Evolutionary conservation across 768 basidiomycete genomes (phyloP).

Genomic region (Coprinopsis sp.): DNA sequence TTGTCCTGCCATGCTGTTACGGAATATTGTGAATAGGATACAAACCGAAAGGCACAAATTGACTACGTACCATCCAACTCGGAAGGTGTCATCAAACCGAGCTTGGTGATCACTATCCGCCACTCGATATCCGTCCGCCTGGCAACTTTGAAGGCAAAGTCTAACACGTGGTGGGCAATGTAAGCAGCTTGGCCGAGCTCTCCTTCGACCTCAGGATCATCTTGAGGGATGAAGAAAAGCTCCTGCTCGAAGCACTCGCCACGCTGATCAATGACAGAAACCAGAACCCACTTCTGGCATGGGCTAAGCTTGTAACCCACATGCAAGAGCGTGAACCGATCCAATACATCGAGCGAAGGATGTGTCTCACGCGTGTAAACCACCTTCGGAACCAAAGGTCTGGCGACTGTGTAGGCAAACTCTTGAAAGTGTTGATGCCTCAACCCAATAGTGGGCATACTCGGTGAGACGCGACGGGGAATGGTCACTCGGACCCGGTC

Average conservation of each 20-base stretch:
- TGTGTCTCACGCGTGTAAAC: constrained; percentile 32
- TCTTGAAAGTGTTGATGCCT: constrained; percentile 42
- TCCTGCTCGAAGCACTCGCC: constrained; percentile 71
- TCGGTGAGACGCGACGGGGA: constrained; percentile 56
- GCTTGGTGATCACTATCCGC: constrained; percentile 68
- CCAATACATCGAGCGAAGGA: constrained; percentile 39
- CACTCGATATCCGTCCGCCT: constrained; percentile 71
- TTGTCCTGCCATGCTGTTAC: constrained; percentile 65
- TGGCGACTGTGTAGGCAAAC: constrained; percentile 60
- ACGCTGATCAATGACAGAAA: constrained; percentile 70
- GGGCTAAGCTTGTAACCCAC: constrained; percentile 64
- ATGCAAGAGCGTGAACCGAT: constrained; percentile 58
- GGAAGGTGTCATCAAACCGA: constrained; percentile 51
- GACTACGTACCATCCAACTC: constrained; percentile 67
- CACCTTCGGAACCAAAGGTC: constrained; percentile 36
- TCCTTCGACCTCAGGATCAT: constrained; percentile 25
- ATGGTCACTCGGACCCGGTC: constrained; percentile 62
- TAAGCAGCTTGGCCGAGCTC: constrained; percentile 40
- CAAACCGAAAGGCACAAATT: constrained; percentile 1
- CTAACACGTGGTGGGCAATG: constrained; percentile 62
- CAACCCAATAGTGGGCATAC: constrained; percentile 32
- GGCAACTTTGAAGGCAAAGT: constrained; percentile 58
- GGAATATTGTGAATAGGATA: constrained; percentile 4
- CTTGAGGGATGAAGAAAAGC: constrained; percentile 59
- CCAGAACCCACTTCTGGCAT: constrained; percentile 74